Evolutionary conservation across 768 basidiomycete species (phyloP).

Genomic region (Leucogyrophana mollusca): DNA sequence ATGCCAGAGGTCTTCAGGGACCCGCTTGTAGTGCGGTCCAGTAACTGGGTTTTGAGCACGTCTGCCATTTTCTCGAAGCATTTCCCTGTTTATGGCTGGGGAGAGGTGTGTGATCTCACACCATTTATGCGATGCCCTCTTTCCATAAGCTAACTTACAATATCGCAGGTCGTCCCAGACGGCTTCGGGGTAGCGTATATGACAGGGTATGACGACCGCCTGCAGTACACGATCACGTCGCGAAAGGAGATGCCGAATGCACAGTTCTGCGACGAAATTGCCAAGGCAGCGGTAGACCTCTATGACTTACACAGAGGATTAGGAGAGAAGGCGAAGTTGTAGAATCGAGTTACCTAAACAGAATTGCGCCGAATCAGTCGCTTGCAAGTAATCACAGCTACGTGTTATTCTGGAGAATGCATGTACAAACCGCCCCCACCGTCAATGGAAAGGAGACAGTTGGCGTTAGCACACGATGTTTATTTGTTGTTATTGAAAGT

Average conservation of each 20-base stretch:
- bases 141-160: background rate
- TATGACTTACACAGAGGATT: conserved; percentile 50
- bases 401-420: too few species aligned
- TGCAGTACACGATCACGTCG: conserved; percentile 89
- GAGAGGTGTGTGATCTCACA: conserved; percentile 51
- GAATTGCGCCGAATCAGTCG: too few species aligned
- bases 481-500: too few species aligned
- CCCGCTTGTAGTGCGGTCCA: conserved; percentile 67
- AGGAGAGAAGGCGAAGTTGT: conserved; percentile 36
- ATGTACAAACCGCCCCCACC: too few species aligned
- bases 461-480: too few species aligned
- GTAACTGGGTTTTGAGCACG: conserved; percentile 87
- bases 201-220: conserved; percentile 81
- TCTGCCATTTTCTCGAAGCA: conserved; percentile 86
- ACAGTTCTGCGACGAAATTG: conserved; percentile 70
- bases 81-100: conserved; percentile 89
- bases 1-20: conserved; percentile 74
- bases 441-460: too few species aligned
- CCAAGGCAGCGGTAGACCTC: conserved; percentile 63
- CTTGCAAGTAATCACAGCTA: too few species aligned
- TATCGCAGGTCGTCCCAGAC: conserved; percentile 71
- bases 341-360: conserved; percentile 2
- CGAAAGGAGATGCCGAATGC: conserved; percentile 81
- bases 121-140: background rate
- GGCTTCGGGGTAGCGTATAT: conserved; percentile 95